These are phyloP conservation scores for Cercospora sesami DNA, from an alignment of 2,329 filamentous ascomycete species.

Conservation along the genomic window DNA sequence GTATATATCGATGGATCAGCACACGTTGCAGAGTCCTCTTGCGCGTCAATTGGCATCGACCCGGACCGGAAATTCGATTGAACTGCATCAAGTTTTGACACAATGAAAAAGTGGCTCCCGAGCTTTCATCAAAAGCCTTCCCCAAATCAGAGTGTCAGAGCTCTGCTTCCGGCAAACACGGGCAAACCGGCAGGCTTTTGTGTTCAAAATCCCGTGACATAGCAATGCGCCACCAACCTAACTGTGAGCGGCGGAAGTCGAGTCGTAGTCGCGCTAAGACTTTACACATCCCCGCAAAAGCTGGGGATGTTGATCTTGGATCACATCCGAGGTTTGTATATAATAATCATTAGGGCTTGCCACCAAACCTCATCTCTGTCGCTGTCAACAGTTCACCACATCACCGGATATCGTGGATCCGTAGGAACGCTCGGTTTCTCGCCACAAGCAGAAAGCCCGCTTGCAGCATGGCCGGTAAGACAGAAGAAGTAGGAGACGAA, in stretches of 20 bases:
- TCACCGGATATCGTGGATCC: not conserved
- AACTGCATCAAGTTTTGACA: not conserved
- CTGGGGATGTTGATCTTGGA: not conserved
- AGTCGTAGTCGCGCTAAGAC: not conserved
- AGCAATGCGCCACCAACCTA: not conserved
- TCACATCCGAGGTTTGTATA: not conserved
- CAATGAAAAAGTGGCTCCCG: not conserved
- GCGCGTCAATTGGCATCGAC: not conserved
- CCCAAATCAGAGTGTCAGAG: not conserved
- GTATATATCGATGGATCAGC: not conserved
- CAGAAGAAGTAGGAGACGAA: not conserved
- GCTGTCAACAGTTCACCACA: not conserved
- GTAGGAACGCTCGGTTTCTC: not conserved
- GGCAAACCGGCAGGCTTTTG: slow-evolving; percentile 1
- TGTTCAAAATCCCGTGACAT: not conserved
- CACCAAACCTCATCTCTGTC: not conserved
- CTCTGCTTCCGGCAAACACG: slow-evolving; percentile 1
- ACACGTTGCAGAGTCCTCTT: not conserved
- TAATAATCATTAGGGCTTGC: not conserved
- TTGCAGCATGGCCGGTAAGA: slow-evolving; percentile 14
- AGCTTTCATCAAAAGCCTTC: not conserved
- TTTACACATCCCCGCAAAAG: not conserved
- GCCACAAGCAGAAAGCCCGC: not conserved
- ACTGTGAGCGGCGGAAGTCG: not conserved
- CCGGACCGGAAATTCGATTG: not conserved